Evolutionary conservation across 2,329 filamentous ascomycete genomes (phyloP).

Genomic region (Colletotrichum tropicicola): DNA sequence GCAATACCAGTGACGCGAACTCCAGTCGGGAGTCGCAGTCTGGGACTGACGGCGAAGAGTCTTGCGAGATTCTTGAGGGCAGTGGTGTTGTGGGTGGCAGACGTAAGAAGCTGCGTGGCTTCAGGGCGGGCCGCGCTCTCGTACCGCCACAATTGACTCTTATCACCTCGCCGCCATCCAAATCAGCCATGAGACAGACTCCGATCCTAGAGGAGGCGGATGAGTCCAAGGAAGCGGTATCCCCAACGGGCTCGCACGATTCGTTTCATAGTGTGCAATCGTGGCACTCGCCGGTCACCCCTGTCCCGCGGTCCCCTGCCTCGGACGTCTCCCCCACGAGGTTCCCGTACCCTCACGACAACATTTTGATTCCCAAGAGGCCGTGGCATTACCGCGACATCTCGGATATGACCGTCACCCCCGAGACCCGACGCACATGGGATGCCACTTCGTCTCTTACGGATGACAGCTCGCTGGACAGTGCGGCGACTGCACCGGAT

Average conservation of each 20-base stretch:
- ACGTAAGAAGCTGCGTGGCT: constrained; percentile 40
- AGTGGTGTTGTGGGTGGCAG: constrained; percentile 39
- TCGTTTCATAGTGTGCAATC: constrained; percentile 65
- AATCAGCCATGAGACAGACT: constrained; percentile 29
- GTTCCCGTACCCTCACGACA: constrained; percentile 51
- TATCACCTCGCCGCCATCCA: constrained; percentile 51
- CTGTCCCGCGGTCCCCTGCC: constrained; percentile 54
- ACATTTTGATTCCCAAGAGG: constrained; percentile 45
- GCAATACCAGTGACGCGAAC: background rate
- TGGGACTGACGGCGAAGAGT: constrained; percentile 20
- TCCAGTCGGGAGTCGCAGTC: constrained; percentile 3
- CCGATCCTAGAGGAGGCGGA: constrained; percentile 26
- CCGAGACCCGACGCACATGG: constrained; percentile 40
- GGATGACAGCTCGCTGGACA: constrained; percentile 37
- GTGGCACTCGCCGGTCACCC: constrained; percentile 56
- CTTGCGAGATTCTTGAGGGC: constrained; percentile 41
- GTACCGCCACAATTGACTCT: constrained; percentile 40
- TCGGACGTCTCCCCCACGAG: constrained; percentile 44
- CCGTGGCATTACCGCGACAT: constrained; percentile 39
- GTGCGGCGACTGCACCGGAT: constrained; percentile 36
- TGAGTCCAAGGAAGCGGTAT: constrained; percentile 41
- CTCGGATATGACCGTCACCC: constrained; percentile 45
- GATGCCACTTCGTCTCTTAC: constrained; percentile 38
- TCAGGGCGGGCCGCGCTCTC: constrained; percentile 38
- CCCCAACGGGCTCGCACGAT: constrained; percentile 56